These are phyloP conservation scores for Candida incommunis DNA, from an alignment of 805 yeast genomes.

Conservation along the genomic window DNA sequence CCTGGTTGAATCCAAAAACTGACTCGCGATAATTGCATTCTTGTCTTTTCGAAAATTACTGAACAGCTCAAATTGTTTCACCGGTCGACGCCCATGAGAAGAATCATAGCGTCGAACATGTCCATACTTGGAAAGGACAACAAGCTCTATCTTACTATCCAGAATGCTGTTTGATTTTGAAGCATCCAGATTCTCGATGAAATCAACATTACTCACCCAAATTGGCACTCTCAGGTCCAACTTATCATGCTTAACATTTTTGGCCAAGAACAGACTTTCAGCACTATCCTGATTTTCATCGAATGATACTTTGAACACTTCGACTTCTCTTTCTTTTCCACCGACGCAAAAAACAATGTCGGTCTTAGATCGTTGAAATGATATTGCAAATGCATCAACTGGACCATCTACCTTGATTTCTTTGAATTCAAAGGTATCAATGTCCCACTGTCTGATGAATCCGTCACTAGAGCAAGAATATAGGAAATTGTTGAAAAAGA, in stretches of 20 bases:
- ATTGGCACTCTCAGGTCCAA: conserved; percentile 73
- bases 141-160: not conserved
- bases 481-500: conserved; percentile 2
- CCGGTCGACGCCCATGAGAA: conserved; percentile 52
- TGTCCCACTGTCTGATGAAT: conserved; percentile 7
- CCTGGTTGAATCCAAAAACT: conserved; percentile 1
- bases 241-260: conserved; percentile 69
- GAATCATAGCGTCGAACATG: conserved; percentile 66
- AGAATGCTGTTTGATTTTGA: conserved; percentile 32
- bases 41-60: conserved; percentile 15
- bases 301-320: conserved; percentile 25
- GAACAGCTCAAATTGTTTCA: conserved; percentile 36
- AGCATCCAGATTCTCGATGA: conserved; percentile 22
- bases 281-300: conserved; percentile 13
- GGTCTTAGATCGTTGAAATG: conserved; percentile 8
- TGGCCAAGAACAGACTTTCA: conserved; percentile 48
- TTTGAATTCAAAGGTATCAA: conserved; percentile 12
- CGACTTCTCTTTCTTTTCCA: conserved; percentile 70
- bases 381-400: conserved; percentile 4
- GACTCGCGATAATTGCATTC: conserved; percentile 27
- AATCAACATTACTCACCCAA: conserved; percentile 50
- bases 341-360: conserved; percentile 61
- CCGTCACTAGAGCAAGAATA: conserved; percentile 1
- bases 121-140: conserved; percentile 63
- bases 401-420: conserved; percentile 3